Percentiles rank a stretch among this genome's conserved stretches.
These are phyloP conservation scores for Puccinia polysora DNA, from an alignment of 1,284 basidiomycete species.

Conservation along the genomic window DNA sequence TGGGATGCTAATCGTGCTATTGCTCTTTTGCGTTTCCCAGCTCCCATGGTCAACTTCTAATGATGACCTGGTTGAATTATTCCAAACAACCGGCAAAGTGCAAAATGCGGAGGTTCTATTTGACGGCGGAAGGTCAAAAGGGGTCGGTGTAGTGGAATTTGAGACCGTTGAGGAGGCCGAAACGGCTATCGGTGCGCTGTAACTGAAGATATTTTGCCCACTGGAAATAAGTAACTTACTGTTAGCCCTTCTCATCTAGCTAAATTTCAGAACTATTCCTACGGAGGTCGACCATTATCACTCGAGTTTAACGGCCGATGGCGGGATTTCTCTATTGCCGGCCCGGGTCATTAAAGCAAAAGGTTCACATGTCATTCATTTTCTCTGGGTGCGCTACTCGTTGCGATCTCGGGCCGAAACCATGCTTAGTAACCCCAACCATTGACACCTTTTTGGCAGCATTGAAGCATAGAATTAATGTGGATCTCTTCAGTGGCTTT, in stretches of 20 bases:
- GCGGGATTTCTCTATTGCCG: slow-evolving; percentile 42
- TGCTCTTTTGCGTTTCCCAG: slow-evolving; percentile 56
- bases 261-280: slow-evolving; percentile 50
- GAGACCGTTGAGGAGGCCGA: slow-evolving; percentile 80
- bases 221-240: slow-evolving; percentile 55
- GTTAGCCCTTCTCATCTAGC: slow-evolving; percentile 2
- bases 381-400: no score
- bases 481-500: no score
- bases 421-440: no score
- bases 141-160: slow-evolving; percentile 92
- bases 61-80: slow-evolving; percentile 93
- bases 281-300: slow-evolving; percentile 47
- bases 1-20: no score
- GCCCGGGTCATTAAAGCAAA: background rate
- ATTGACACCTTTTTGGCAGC: no score
- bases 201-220: background rate
- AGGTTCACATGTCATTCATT: no score
- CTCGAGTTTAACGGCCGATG: slow-evolving; percentile 45
- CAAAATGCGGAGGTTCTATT: slow-evolving; percentile 88
- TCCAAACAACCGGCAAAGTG: slow-evolving; percentile 93
- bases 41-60: slow-evolving; percentile 98
- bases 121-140: slow-evolving; percentile 79
- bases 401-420: no score
- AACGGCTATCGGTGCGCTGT: slow-evolving; percentile 66
- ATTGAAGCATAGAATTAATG: no score